Evolutionary conservation across 2,329 filamentous ascomycete species (phyloP), one percentile per base, ranked within the genome.

Genomic region (Annulohypoxylon truncatum): DNA sequence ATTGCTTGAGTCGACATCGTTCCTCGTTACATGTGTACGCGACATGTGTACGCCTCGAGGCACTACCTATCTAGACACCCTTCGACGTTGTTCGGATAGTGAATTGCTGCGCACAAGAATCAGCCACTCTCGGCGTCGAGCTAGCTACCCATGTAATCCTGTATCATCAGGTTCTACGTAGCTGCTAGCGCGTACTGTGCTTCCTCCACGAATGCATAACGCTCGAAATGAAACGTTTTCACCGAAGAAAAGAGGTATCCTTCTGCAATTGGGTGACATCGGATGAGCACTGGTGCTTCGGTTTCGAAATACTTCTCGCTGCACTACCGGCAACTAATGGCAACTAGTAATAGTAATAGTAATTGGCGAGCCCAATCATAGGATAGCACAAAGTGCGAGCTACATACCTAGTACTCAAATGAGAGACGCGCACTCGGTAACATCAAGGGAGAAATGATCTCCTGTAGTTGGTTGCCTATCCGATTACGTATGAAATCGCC

Each of bases 1-100:
- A 67, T 64, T 67, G 56, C 60, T 67, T 61, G 60, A 64, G 40
- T 67, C 42, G 42, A 61, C 65, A 51, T 47, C 59, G 29, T 40
- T n/a, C 26, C n/a, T n/a, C 22, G 7, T 13, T 54, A 4, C 40
- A 31, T 26, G 28, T 13, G 9, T 22, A 44, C 6, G n/a, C 24
- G n/a, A 2, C 10, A 12, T 13, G 10, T 15, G 8, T 29, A 48
- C 13, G 24, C 22, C 13, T 28, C 44, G 24, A 46, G 26, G 42
- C 38, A 52, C 42, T 10, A 22, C 15, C 5, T 22, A 31, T 31
- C 13, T 31, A 31, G 29, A 31, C 13, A n/a, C 18, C 6, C 40
- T 24, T 46, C 33, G 13, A 35, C 12, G 12, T 15, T 24, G 7
- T 55, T 56, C 59, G 59, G 51, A 48, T 35, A 35, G 24, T 55